Evolutionary conservation across 257 asterid genomes (phyloP), one percentile per base, ranked within the genome.

Genomic region (Nicotiana tomentosiformis): DNA sequence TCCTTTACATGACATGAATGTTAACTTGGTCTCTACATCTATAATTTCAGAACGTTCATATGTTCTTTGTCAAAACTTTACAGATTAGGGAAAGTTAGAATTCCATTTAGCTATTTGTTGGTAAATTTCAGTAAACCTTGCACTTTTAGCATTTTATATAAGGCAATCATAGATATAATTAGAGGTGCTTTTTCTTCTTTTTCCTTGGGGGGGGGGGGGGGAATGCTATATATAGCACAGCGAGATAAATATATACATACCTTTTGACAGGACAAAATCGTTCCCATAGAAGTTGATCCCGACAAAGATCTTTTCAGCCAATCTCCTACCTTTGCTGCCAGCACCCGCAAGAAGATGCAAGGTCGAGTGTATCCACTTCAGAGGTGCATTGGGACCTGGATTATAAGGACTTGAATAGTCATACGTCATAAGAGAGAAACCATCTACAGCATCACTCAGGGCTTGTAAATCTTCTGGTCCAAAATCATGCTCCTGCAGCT

Each of bases 301-400:
- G 8, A 93, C 77, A 77, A 93, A 94, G 78, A 96, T 84, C 90
- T 86, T 94, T 88, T 85, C 84, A 66, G 90, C 91, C 84, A 90
- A 77, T 60, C 82, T 86, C 76, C 82, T 82, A 86, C 29, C 83
- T 61, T 84, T 83, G 33, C 67, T 46, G 74, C 76, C 67, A 68
- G 86, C 79, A 82, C 90, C 91, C 30, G 90, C 89, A 84, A 96
- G 95, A 85, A 94, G 84, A 86, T 77, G 86, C 88, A 96, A 81
- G 87, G 85, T 87, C 33, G 93, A 92, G 39, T 58, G 95, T 76
- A 96, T 90, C 99, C 98, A 96, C 88, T 90, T 89, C 60, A 94
- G 85, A 84, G 98, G 99, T 80, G 98, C 99, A 90, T 91, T 96
- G 72, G 99, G 99, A 81, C 99, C 99, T 8, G 98, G 99, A 88